Evolutionary conservation across 495 filamentous ascomycete species (phyloP).

Genomic region (Penicillium tannophilum): DNA sequence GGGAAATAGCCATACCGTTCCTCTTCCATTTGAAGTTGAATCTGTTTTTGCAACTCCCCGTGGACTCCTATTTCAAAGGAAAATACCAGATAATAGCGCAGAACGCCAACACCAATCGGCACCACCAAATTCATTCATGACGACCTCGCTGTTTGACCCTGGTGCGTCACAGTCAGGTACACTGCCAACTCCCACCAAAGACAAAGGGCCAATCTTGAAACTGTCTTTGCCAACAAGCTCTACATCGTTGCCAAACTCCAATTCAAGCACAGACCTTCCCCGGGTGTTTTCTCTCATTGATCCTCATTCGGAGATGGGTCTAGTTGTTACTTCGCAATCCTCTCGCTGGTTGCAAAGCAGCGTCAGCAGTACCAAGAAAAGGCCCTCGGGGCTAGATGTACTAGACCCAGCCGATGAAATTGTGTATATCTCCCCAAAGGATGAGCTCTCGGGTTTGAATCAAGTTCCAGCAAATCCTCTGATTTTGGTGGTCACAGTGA

Average conservation of each 20-base stretch:
- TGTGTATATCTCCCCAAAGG: constrained; percentile 67
- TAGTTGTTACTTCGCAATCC: constrained; percentile 65
- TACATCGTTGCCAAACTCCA: constrained; percentile 30
- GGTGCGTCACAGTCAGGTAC: constrained; percentile 48
- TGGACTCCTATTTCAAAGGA: constrained; percentile 84
- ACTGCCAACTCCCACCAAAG: constrained; percentile 39
- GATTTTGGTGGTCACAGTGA: constrained; percentile 79
- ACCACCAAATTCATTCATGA: constrained; percentile 82
- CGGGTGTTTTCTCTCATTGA: constrained; percentile 83
- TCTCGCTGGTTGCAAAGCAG: constrained; percentile 37
- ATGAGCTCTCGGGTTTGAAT: constrained; percentile 48
- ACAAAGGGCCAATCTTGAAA: constrained; percentile 37
- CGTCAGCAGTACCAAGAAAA: constrained; percentile 26
- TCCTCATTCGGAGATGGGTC: constrained; percentile 81
- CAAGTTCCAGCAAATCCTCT: constrained; percentile 44
- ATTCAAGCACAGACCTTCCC: constrained; percentile 63
- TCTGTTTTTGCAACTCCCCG: constrained; percentile 77
- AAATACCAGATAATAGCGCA: constrained; percentile 43
- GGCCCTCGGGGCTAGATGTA: constrained; percentile 44
- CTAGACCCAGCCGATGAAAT: constrained; percentile 76
- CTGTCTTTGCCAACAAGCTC: constrained; percentile 27
- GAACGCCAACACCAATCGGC: constrained; percentile 35
- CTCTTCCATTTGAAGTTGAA: constrained; percentile 93
- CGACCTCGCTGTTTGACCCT: constrained; percentile 54
- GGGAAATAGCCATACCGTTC: constrained; percentile 84